Percentiles rank a stretch among this genome's conserved stretches.
Evolutionary conservation across 2,329 filamentous ascomycete species (phyloP).

Genomic region (Penicillium sp.): DNA sequence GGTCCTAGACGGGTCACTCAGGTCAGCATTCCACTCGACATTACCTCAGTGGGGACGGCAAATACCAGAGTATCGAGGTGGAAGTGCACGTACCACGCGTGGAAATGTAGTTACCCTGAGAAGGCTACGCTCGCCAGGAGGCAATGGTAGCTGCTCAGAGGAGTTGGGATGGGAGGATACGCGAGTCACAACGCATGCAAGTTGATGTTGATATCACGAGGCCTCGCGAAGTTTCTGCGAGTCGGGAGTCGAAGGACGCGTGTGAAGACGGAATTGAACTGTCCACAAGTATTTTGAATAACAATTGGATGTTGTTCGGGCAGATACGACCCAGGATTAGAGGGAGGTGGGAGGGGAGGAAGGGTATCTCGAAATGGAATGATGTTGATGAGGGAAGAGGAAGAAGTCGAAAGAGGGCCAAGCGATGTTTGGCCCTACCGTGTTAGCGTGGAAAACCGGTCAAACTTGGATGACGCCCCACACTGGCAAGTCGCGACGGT

Average conservation of each 20-base stretch:
- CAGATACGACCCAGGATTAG: slow-evolving; percentile 16
- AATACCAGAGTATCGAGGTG: slow-evolving; percentile 34
- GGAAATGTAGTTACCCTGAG: slow-evolving; percentile 32
- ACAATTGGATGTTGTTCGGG: slow-evolving; percentile 15
- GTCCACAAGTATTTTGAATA: slow-evolving; percentile 15
- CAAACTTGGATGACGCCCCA: slow-evolving; percentile 40
- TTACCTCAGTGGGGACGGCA: slow-evolving; percentile 33
- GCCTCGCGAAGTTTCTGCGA: slow-evolving; percentile 27
- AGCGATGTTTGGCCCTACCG: slow-evolving; percentile 45
- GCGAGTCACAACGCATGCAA: slow-evolving; percentile 25
- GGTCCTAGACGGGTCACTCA: slow-evolving; percentile 28
- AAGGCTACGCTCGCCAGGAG: slow-evolving; percentile 24
- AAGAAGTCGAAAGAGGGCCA: slow-evolving; percentile 41
- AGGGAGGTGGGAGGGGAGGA: slow-evolving; percentile 15
- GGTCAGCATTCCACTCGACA: slow-evolving; percentile 40
- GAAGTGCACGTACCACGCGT: slow-evolving; percentile 41
- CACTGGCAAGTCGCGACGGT: slow-evolving; percentile 35
- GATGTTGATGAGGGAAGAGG: slow-evolving; percentile 32
- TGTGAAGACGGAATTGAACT: slow-evolving; percentile 16
- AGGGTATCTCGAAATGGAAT: slow-evolving; percentile 31
- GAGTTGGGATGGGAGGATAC: slow-evolving; percentile 19
- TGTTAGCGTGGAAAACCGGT: slow-evolving; percentile 42
- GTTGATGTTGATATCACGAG: slow-evolving; percentile 35
- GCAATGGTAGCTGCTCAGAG: slow-evolving; percentile 18
- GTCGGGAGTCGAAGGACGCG: slow-evolving; percentile 23